A percentile compares a stretch with the other conserved stretches of the same genome.
Evolutionary conservation across 176 grass and related monocot species (phyloP).

Genomic region (Pontederia crassipes): DNA sequence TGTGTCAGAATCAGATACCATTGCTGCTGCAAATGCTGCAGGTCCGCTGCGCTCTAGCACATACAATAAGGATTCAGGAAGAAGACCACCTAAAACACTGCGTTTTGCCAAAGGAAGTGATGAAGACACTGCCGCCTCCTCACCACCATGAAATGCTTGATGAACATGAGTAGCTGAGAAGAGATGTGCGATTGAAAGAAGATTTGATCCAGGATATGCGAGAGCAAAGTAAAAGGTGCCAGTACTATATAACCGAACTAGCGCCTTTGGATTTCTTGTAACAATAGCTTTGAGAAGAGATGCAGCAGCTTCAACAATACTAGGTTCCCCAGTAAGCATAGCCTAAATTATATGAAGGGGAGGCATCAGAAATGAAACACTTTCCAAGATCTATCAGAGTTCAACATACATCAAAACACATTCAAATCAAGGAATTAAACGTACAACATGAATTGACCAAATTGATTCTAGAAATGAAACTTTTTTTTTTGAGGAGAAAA

Average conservation of each 20-base stretch:
- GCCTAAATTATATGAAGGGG: conserved; percentile 31
- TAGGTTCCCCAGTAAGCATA: conserved; percentile 92
- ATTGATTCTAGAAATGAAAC: too few species aligned
- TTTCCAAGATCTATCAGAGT: conserved; percentile 8
- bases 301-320: conserved; percentile 84
- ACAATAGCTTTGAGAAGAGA: conserved; percentile 90
- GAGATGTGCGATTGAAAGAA: conserved; percentile 76
- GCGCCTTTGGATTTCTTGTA: conserved; percentile 94
- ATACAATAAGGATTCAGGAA: conserved; percentile 93
- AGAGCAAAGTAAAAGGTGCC: conserved; percentile 94
- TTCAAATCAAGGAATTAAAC: background rate
- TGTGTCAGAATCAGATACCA: conserved; percentile 98
- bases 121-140: conserved; percentile 93
- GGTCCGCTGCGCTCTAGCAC: conserved; percentile 88
- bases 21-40: conserved; percentile 72
- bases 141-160: conserved; percentile 98
- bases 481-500: too few species aligned
- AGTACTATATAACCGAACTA: conserved; percentile 89
- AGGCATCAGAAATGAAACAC: background rate
- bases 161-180: conserved; percentile 85
- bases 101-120: conserved; percentile 90
- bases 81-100: conserved; percentile 82
- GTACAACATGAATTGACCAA: too few species aligned
- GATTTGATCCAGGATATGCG: conserved; percentile 89
- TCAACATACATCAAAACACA: conserved; percentile 9